Evolutionary conservation across 768 basidiomycete species (phyloP), one percentile per base, ranked within the genome.

Genomic region (Mycena rebaudengoi): DNA sequence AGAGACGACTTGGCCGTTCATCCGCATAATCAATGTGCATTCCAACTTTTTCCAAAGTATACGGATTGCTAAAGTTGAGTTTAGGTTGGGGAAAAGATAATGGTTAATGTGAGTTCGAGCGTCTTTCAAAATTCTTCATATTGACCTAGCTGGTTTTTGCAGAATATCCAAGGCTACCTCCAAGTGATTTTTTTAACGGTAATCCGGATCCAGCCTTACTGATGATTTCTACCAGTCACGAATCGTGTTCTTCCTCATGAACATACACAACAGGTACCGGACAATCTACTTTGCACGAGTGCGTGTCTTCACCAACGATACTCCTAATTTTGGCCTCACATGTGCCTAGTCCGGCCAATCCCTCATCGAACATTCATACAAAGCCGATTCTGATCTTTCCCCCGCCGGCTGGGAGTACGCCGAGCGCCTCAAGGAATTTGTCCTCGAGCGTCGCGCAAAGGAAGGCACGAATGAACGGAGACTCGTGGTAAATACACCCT

Each of bases 241-340:
- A 62, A 96, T 98, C 62, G 94, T 99, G 25, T 99, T 99, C 84
- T 99, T 98, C 84, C 83, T 99, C 44, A 99, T 99, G 98, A 99
- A 99, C 75, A 98, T 99, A 48, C 97, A 99, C 78, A 98, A 96
- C 71, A 85, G 86, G 65, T 92, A 90, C 73, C 85, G 97, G 21
- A 95, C 91, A 46, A 99, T 99, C 66, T 99, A 96, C 76, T 98
- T 99, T 78, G 97, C 97, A 5, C 82, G 97, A 39, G 96, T 98
- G 73, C 64, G 92, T 75, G 8, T 37, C 20, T 53, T 56, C 39
- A 21, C 46, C 13, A 45, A 50, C 41, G 39, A 28, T 40, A 29
- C 25, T 28, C n/a, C 13, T 50, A 46, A 16, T 48, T 64, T 68
- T 39, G 60, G 23, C 25, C 40, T 57, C 18, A 32, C 6, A 28